Percentiles rank a stretch among this genome's conserved stretches.
Evolutionary conservation across 2,329 filamentous ascomycete species (phyloP).

Genomic region (Colletotrichum kahawae): DNA sequence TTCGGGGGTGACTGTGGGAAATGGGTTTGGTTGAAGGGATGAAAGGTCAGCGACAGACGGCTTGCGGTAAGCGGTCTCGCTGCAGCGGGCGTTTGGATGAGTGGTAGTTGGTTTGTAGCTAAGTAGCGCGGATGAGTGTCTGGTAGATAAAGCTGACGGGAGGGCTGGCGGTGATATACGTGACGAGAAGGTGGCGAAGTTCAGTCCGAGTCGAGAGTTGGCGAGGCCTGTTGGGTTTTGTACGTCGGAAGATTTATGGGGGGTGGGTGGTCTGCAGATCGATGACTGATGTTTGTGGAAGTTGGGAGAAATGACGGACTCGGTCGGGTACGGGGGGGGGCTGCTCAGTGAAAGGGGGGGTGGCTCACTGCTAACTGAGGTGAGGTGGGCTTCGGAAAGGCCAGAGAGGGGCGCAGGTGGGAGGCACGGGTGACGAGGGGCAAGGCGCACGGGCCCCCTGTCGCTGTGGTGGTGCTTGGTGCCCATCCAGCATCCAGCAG

Average conservation of each 20-base stretch:
- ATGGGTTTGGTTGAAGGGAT: conserved; percentile 50
- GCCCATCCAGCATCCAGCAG: background rate
- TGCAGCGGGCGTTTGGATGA: conserved; percentile 25
- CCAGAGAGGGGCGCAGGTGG: background rate
- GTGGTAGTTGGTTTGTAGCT: background rate
- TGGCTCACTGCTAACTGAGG: background rate
- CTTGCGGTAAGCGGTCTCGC: conserved; percentile 51
- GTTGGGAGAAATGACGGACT: conserved; percentile 21
- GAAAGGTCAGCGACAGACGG: conserved; percentile 56
- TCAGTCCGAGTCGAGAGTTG: conserved; percentile 12
- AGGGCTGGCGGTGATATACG: conserved; percentile 1
- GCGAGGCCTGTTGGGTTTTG: conserved; percentile 16
- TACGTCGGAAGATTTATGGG: conserved; percentile 22
- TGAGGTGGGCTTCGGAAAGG: background rate
- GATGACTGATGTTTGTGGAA: conserved; percentile 15
- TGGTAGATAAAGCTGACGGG: background rate
- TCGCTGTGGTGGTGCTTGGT: background rate
- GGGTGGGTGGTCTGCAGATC: conserved; percentile 17
- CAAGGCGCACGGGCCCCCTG: background rate
- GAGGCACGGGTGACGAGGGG: background rate
- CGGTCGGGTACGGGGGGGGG: background rate
- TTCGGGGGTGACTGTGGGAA: conserved; percentile 63
- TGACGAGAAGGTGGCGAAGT: conserved; percentile 13
- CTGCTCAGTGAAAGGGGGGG: background rate
- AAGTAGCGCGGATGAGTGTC: background rate